A percentile compares a stretch with the other conserved stretches of the same genome.
Evolutionary conservation across 2,329 filamentous ascomycete species (phyloP).

Genomic region (Neonectria sp.): DNA sequence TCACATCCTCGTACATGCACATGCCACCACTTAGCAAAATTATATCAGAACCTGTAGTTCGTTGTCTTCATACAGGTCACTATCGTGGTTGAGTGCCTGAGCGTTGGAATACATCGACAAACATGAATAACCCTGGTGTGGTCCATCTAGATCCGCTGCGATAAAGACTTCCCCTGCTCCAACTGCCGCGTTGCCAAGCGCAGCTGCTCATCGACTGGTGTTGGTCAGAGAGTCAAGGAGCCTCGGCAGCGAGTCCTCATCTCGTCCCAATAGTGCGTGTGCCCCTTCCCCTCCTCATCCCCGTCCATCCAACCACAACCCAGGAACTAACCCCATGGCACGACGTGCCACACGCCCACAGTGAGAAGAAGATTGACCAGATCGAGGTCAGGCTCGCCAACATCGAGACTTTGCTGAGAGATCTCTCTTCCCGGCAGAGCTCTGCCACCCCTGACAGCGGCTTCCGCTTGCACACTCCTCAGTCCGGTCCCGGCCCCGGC

Average conservation of each 20-base stretch:
- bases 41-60: slow-evolving; percentile 13
- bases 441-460: slow-evolving; percentile 42
- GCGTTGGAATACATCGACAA: not conserved
- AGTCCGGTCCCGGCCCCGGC: slow-evolving; percentile 40
- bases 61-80: slow-evolving; percentile 7
- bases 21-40: not conserved
- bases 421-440: slow-evolving; percentile 50
- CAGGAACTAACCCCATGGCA: slow-evolving; percentile 15
- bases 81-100: not conserved
- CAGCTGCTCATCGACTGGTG: slow-evolving; percentile 68
- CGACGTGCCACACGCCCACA: slow-evolving; percentile 40
- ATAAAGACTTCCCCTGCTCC: slow-evolving; percentile 71
- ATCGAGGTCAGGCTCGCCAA: slow-evolving; percentile 62
- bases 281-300: slow-evolving; percentile 11
- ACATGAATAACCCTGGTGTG: slow-evolving; percentile 38
- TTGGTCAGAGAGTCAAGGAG: slow-evolving; percentile 69
- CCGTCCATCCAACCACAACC: slow-evolving; percentile 4
- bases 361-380: slow-evolving; percentile 68
- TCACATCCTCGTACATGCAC: not conserved
- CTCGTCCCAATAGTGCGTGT: slow-evolving; percentile 71
- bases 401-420: slow-evolving; percentile 61
- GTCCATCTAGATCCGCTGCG: slow-evolving; percentile 67
- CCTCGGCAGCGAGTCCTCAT: slow-evolving; percentile 70
- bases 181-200: slow-evolving; percentile 70
- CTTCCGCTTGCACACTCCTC: slow-evolving; percentile 42